Evolutionary conservation across 83 land plant species (phyloP), one percentile per base, ranked within the genome.

Genomic region (Isoetes engelmannii): DNA sequence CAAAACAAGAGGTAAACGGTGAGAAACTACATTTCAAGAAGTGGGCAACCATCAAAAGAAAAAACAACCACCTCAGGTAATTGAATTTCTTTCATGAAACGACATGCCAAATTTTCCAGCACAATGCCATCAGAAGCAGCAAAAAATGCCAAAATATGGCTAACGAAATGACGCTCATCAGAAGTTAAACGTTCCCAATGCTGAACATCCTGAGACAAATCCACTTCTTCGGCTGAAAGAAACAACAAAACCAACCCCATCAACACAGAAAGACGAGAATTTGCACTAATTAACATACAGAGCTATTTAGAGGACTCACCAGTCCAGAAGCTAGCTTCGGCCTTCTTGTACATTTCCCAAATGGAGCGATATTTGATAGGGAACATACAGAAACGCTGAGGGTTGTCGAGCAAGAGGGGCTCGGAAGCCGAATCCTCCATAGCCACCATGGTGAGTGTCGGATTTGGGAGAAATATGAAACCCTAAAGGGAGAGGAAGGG

Each of bases 331-430:
- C 79, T 73, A 53, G 92, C 89, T 56, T 77, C 78, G 43, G 92
- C 92, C 72, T 85, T 88, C 81, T 88, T 88, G 74, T 88, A 88
- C 89, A 88, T 83, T 79, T 88, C 89, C 92, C 92, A 88, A 8
- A 87, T 41, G 59, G 73, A 57, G 5, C 65, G 62, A 69, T 88
- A 88, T 70, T 71, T 77, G 64, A 88, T 79, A 4, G 92, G 89
- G 45, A 88, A 88, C 92, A 88, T 85, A 44, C 84, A 83, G 46
- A 88, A 88, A 66, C 86, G 63, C 50, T 76, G 73, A 6, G 85
- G 71, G 15, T 85, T 72, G 5, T 73, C 75, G 45, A 59, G 67
- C 49, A 85, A 48, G 53, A 85, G 47, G 4, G 90, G 90, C 44
- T 87, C 90, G 37, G 37, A 28, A 28, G 37, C 37, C 1, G 37